phyloP scores from a whole-genome alignment of 495 filamentous ascomycete genomes.

The Terfezia claveryi region DNA sequence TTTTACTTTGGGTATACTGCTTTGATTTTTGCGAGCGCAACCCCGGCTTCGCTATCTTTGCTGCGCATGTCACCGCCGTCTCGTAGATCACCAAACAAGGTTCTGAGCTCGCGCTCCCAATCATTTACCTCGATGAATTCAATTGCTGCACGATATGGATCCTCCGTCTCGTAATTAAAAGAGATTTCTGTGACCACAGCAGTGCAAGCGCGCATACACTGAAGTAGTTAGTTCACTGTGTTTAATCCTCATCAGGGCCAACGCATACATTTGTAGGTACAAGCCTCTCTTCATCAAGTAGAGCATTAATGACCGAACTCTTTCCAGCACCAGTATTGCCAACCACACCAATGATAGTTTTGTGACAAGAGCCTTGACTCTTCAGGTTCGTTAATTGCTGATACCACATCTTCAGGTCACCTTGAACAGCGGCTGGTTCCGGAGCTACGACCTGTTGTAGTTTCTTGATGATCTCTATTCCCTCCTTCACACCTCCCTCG shows the following conservation, averaged over 20 bases:
- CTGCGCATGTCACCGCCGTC: slow-evolving; percentile 18
- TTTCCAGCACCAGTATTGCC: slow-evolving; percentile 39
- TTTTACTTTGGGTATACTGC: slow-evolving; percentile 34
- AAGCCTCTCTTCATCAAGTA: slow-evolving; percentile 31
- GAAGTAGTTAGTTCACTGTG: background rate
- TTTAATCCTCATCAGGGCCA: background rate
- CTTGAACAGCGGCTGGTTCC: too few relatives aligned
- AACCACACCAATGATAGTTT: slow-evolving; percentile 33
- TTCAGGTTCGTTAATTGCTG: too few relatives aligned
- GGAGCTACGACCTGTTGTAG: too few relatives aligned
- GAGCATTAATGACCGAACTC: slow-evolving; percentile 36
- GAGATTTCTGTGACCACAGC: slow-evolving; percentile 44
- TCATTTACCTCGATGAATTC: slow-evolving; percentile 36
- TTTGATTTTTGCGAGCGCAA: slow-evolving; percentile 42
- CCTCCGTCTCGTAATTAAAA: slow-evolving; percentile 30
- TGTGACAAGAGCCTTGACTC: slow-evolving; percentile 1
- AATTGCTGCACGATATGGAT: slow-evolving; percentile 37
- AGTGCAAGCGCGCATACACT: slow-evolving; percentile 38
- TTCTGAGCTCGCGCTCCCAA: slow-evolving; percentile 34
- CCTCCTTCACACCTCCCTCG: too few relatives aligned
- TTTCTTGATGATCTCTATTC: too few relatives aligned
- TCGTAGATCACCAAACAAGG: slow-evolving; percentile 32
- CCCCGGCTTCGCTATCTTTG: slow-evolving; percentile 28
- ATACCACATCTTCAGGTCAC: too few relatives aligned
- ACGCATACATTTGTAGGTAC: background rate